A percentile compares a stretch with the other conserved stretches of the same genome.
Conservation (phyloP, 2,329 filamentous ascomycete genomes). For the Colletotrichum cordylinicola region DNA sequence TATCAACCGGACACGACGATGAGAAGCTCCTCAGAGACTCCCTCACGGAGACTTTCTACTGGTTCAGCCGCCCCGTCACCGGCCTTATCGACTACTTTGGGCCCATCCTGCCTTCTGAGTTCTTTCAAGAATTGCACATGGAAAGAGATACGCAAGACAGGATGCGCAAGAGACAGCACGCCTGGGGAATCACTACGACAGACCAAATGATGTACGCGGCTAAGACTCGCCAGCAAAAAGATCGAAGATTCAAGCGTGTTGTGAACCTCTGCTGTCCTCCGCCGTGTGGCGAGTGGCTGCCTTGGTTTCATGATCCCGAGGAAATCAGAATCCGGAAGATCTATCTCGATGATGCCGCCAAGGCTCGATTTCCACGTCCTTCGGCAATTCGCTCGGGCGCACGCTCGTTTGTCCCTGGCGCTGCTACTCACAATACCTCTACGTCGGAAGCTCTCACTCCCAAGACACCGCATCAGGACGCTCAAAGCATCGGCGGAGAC, state of each 20-base stretch:
- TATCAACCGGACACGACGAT: constrained; percentile 1
- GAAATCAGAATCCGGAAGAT: not conserved
- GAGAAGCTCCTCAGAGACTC: constrained; percentile 5
- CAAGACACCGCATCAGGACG: not conserved
- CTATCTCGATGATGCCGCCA: not conserved
- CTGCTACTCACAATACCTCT: not conserved
- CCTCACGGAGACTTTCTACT: constrained; percentile 9
- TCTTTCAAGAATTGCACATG: not conserved
- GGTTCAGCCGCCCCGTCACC: not conserved
- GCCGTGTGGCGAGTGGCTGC: not conserved
- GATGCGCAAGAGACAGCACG: not conserved
- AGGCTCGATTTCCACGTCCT: not conserved
- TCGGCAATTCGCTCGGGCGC: not conserved
- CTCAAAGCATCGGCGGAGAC: not conserved
- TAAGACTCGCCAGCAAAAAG: not conserved
- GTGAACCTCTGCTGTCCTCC: not conserved
- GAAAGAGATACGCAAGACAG: not conserved
- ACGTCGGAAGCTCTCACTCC: not conserved
- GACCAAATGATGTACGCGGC: constrained; percentile 6
- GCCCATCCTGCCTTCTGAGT: not conserved
- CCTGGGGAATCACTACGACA: not conserved
- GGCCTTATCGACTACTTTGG: not conserved
- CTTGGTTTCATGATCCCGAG: not conserved
- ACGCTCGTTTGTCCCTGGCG: not conserved
- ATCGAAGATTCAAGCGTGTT: constrained; percentile 1